Evolutionary conservation across 2,329 filamentous ascomycete species (phyloP).

Genomic region (Emergomyces pasteurianus): DNA sequence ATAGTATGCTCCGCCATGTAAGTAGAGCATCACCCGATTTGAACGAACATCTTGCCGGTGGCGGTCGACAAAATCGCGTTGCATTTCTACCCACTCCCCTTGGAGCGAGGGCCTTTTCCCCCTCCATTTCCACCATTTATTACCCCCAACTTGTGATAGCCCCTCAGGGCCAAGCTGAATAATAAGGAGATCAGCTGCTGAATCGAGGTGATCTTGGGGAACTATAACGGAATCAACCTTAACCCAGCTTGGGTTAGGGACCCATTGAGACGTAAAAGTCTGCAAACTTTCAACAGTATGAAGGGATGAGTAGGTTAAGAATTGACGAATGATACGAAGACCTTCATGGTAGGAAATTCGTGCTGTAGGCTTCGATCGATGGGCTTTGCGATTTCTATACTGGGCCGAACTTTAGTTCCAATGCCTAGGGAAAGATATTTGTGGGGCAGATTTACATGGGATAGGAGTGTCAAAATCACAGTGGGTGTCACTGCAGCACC

Average conservation of each 20-base stretch:
- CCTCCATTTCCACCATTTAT: conserved; percentile 84
- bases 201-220: conserved; percentile 48
- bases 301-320: conserved; percentile 72
- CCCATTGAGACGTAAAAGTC: conserved; percentile 81
- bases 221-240: conserved; percentile 61
- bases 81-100: conserved; percentile 97
- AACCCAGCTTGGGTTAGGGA: conserved; percentile 81
- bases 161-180: conserved; percentile 69
- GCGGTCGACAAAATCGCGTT: conserved; percentile 61
- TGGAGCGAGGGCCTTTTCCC: conserved; percentile 50
- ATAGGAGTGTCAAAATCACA: conserved; percentile 73
- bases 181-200: conserved; percentile 55
- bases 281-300: conserved; percentile 91
- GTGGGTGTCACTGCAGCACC: conserved; percentile 76
- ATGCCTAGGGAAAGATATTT: background rate
- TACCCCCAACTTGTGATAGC: conserved; percentile 63
- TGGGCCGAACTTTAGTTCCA: conserved; percentile 24
- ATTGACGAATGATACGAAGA: conserved; percentile 72
- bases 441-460: conserved; percentile 52
- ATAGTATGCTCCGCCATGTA: conserved; percentile 90
- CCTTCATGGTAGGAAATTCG: conserved; percentile 93
- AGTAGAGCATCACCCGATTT: conserved; percentile 77
- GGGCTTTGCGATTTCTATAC: conserved; percentile 70
- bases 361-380: conserved; percentile 68
- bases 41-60: conserved; percentile 48